Conservation (phyloP, 2,329 filamentous ascomycete species). For the Paecilomyces sp. region DNA sequence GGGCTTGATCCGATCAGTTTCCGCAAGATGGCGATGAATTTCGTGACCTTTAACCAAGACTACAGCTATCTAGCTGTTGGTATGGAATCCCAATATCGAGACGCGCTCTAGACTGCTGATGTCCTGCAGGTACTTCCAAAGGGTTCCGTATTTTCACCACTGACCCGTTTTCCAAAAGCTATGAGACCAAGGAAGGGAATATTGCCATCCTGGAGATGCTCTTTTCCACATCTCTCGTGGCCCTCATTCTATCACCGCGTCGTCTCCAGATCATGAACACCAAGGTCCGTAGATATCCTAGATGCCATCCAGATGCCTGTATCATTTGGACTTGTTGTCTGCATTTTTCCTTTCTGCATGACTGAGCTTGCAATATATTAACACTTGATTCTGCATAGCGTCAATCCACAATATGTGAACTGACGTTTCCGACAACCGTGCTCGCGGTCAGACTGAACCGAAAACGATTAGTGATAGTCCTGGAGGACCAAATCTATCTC, state of each 20-base stretch:
- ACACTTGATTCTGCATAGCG: conserved; percentile 37
- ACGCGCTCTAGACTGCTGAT: conserved; percentile 3
- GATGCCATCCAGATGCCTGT: not conserved
- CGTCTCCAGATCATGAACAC: conserved; percentile 96
- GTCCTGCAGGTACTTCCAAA: conserved; percentile 67
- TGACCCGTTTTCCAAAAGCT: conserved; percentile 91
- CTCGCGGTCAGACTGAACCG: conserved; percentile 89
- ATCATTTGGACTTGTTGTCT: not conserved
- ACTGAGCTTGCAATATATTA: not conserved
- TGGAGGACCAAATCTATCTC: conserved; percentile 94
- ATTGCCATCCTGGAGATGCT: conserved; percentile 97
- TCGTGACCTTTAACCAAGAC: conserved; percentile 98
- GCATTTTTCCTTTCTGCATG: not conserved
- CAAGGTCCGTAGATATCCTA: conserved; percentile 54
- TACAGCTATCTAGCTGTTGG: conserved; percentile 94
- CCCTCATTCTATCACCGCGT: conserved; percentile 82
- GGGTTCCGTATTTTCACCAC: conserved; percentile 96
- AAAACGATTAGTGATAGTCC: conserved; percentile 84
- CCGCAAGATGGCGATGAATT: conserved; percentile 73
- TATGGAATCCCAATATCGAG: conserved; percentile 36
- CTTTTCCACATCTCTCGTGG: conserved; percentile 94
- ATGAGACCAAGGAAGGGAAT: conserved; percentile 89
- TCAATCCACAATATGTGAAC: conserved; percentile 88
- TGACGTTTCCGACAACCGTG: conserved; percentile 95
- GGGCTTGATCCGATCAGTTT: not conserved